phyloP scores from a whole-genome alignment of 805 yeast genomes.

The Candida chauliodis region DNA sequence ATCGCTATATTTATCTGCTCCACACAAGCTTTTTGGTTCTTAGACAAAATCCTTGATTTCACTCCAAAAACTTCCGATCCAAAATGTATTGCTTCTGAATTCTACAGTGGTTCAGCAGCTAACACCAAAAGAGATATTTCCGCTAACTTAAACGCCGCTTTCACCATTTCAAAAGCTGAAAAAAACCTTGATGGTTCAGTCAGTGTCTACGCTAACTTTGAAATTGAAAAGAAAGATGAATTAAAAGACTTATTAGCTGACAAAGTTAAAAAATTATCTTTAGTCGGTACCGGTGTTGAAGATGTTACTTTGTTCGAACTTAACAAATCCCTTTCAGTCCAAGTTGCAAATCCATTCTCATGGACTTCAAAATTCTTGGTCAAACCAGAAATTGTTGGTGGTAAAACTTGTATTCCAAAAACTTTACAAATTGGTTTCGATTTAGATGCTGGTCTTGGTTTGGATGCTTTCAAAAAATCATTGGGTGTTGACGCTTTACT shows the following conservation, averaged over 20 bases:
- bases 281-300: constrained; percentile 20
- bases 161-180: constrained; percentile 21
- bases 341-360: constrained; percentile 15
- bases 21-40: constrained; percentile 6
- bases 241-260: constrained; percentile 14
- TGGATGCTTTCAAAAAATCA: constrained; percentile 2
- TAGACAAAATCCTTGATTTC: constrained; percentile 1
- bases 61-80: neutral
- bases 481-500: constrained; percentile 3
- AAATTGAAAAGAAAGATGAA: constrained; percentile 18
- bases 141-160: constrained; percentile 20
- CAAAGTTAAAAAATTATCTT: constrained; percentile 15
- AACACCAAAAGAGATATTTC: constrained; percentile 1
- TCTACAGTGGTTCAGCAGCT: neutral
- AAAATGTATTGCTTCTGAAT: neutral
- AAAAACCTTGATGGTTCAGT: constrained; percentile 16
- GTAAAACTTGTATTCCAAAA: constrained; percentile 23
- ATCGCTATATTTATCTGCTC: constrained; percentile 6
- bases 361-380: constrained; percentile 22
- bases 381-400: constrained; percentile 14
- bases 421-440: constrained; percentile 17
- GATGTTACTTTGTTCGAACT: constrained; percentile 14
- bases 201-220: constrained; percentile 21
- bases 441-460: constrained; percentile 10
- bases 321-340: neutral